Evolutionary conservation across 441 rosid genomes (phyloP).

Genomic region (Croton setiger): DNA sequence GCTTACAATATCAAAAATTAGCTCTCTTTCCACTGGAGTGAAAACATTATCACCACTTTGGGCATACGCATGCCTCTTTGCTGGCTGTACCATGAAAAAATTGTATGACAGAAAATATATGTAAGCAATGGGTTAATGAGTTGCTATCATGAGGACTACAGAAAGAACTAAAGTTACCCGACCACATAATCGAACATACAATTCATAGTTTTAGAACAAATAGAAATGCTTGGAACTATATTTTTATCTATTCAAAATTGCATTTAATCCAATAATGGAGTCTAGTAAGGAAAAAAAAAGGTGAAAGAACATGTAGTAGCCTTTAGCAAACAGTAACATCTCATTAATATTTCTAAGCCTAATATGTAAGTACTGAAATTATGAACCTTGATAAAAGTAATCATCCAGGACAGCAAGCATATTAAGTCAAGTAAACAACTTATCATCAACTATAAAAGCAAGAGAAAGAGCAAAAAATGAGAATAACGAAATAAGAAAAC

Average conservation of each 20-base stretch:
- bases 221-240: not conserved
- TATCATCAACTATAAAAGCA: not conserved
- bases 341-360: not conserved
- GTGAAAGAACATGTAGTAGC: not conserved
- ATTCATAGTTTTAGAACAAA: not conserved
- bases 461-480: not conserved
- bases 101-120: constrained; percentile 1
- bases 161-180: not conserved
- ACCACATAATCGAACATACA: not conserved
- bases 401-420: not conserved
- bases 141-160: not conserved
- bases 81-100: constrained; percentile 48
- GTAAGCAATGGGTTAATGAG: not conserved
- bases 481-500: not conserved
- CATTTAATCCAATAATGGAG: not conserved
- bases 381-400: not conserved
- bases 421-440: not conserved
- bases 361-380: not conserved
- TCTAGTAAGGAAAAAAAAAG: not conserved
- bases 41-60: constrained; percentile 72
- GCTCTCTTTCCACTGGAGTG: constrained; percentile 86
- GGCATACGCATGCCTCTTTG: constrained; percentile 76
- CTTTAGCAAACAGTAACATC: not conserved
- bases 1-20: constrained; percentile 86
- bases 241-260: not conserved